Base-by-base conservation (phyloP, 2,329 filamentous ascomycete species). In the Basipetospora chlamydospora region DNA sequence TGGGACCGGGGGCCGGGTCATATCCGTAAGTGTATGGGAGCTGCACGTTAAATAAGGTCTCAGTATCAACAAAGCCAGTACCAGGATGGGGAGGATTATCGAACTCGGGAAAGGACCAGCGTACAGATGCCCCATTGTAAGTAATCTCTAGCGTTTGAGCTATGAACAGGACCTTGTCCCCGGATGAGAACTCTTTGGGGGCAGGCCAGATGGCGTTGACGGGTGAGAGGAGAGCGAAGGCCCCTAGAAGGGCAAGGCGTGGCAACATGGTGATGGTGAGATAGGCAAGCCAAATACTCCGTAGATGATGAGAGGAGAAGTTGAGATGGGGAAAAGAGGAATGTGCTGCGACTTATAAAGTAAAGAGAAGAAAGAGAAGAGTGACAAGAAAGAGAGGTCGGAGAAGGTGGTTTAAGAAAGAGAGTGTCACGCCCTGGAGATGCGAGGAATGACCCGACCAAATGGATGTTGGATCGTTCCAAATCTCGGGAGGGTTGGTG, bases 91-190 rank as follows among this genome's bases (percentile, higher is more conserved):
- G 28, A n/a, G n/a, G n/a, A n/a, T n/a, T n/a, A n/a, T n/a, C n/a
- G 37, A 44, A 42, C 43, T 45, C 43, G 44, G 46, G 46, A 46
- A 46, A 48, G 47, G 51, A 51, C 57, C 54, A 64, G 51, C 69
- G 51, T 73, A 76, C 70, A 54, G 49, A 51, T 50, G 56, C 57
- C 46, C 68, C 67, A 56, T 77, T 76, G 50, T 76, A 77, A 26
- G 66, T 72, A 40, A 77, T 58, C 11, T 58, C 47, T 40, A 77
- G 51, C 43, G 58, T 56, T 41, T 64, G 54, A 42, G 61, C 57
- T 47, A 77, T 67, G 54, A 66, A 72, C 42, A 77, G 53, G 22
- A 62, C 58, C 8, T 59, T 59, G 44, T 61, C 61, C 39, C 73
- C 73, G 12, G 63, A 68, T 30, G 59, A 63, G 37, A 67, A 58